Evolutionary conservation across 495 filamentous ascomycete species (phyloP).

Genomic region (Xylaria grammica): DNA sequence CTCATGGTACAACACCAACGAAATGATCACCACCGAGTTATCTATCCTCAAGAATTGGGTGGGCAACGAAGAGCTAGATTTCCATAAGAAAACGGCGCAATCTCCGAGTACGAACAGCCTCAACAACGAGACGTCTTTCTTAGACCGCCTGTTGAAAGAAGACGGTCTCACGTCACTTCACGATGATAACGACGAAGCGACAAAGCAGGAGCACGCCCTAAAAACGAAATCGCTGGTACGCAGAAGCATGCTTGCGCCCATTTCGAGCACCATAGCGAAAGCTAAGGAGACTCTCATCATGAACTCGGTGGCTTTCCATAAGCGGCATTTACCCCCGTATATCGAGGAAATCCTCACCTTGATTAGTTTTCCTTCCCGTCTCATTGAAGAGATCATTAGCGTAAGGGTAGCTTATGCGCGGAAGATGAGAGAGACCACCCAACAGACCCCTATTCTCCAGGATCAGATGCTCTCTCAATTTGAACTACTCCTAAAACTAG

Average conservation of each 20-base stretch:
- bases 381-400: conserved; percentile 96
- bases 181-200: conserved; percentile 60
- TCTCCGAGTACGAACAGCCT: conserved; percentile 67
- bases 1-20: conserved; percentile 97
- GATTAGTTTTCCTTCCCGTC: conserved; percentile 93
- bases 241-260: conserved; percentile 80
- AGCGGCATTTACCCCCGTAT: conserved; percentile 92
- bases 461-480: conserved; percentile 98
- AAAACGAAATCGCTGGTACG: conserved; percentile 44
- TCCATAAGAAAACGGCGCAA: conserved; percentile 66
- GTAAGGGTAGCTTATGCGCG: conserved; percentile 90
- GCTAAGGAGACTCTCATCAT: conserved; percentile 90
- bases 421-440: conserved; percentile 87
- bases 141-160: conserved; percentile 98
- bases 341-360: conserved; percentile 94
- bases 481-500: conserved; percentile 87
- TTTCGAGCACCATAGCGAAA: conserved; percentile 85
- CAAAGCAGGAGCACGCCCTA: conserved; percentile 38
- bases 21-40: conserved; percentile 94
- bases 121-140: conserved; percentile 85
- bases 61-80: conserved; percentile 93
- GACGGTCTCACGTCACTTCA: conserved; percentile 92
- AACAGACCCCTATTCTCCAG: conserved; percentile 86
- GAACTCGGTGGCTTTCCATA: conserved; percentile 83
- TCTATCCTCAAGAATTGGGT: conserved; percentile 93